Percentiles rank a stretch among this genome's conserved stretches.
Conservation (phyloP, 495 filamentous ascomycete species). For the Penicillium silybi region DNA sequence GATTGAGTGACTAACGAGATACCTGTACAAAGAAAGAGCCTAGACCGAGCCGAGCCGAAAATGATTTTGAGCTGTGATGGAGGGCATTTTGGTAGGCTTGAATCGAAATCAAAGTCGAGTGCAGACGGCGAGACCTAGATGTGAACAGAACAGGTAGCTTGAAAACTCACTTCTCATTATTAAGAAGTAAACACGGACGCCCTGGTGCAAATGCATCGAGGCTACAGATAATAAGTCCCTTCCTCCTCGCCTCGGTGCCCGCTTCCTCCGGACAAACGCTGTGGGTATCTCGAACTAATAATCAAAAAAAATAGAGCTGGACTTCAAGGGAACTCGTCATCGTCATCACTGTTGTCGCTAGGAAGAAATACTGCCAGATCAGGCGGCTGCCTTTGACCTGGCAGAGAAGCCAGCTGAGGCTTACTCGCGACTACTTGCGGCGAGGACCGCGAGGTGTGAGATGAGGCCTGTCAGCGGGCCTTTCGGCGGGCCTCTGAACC, state of each 20-base stretch:
- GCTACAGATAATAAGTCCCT: neutral
- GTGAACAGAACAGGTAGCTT: neutral
- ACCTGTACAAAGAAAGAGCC: constrained; percentile 3
- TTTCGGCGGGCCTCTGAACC: neutral
- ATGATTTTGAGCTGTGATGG: neutral
- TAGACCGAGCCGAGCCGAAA: neutral
- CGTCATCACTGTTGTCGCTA: neutral
- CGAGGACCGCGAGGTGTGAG: neutral
- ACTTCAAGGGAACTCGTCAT: constrained; percentile 5
- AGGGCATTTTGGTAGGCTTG: neutral
- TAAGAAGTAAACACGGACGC: neutral
- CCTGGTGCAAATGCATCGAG: neutral
- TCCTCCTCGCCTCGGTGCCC: neutral
- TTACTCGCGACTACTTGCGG: neutral
- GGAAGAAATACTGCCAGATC: neutral
- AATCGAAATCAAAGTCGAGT: neutral
- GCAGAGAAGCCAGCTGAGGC: too few relatives aligned
- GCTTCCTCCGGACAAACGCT: neutral
- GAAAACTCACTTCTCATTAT: neutral
- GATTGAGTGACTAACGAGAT: constrained; percentile 13
- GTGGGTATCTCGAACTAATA: constrained; percentile 13
- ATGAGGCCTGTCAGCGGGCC: neutral
- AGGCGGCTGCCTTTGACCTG: too few relatives aligned
- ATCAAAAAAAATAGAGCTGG: constrained; percentile 2
- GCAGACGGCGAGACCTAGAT: constrained; percentile 1